These are phyloP conservation scores for Bipolaris victoriae DNA, from an alignment of 2,329 filamentous ascomycete species.

Conservation along the genomic window DNA sequence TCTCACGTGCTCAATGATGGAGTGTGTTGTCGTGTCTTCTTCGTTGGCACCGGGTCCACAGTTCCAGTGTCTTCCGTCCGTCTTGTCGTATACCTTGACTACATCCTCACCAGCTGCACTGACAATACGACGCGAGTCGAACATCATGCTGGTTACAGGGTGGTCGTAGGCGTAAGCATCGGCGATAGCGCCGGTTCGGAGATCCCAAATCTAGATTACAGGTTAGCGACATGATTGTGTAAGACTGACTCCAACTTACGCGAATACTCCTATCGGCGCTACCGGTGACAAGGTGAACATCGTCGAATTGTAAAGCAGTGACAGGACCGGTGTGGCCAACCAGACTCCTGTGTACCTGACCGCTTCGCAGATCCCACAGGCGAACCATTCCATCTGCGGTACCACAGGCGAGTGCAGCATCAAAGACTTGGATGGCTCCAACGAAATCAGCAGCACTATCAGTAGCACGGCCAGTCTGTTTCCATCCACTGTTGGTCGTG, in stretches of 20 bases:
- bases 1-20: slow-evolving; percentile 77
- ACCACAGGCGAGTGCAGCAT: slow-evolving; percentile 92
- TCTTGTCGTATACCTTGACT: slow-evolving; percentile 98
- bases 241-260: slow-evolving; percentile 64
- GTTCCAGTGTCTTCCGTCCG: slow-evolving; percentile 94
- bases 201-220: slow-evolving; percentile 87
- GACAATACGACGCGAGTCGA: slow-evolving; percentile 87
- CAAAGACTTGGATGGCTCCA: slow-evolving; percentile 92
- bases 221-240: not conserved
- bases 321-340: slow-evolving; percentile 96
- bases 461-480: slow-evolving; percentile 69
- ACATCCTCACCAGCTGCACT: slow-evolving; percentile 89
- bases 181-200: slow-evolving; percentile 91
- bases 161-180: slow-evolving; percentile 96
- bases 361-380: slow-evolving; percentile 94
- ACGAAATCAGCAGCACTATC: slow-evolving; percentile 85
- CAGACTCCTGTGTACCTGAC: slow-evolving; percentile 94
- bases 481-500: slow-evolving; percentile 69
- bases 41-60: slow-evolving; percentile 81
- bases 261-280: slow-evolving; percentile 91
- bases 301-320: slow-evolving; percentile 94
- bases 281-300: slow-evolving; percentile 91
- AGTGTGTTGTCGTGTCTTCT: slow-evolving; percentile 63
- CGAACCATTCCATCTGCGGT: slow-evolving; percentile 97
- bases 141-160: slow-evolving; percentile 95